Percentiles rank a stretch among this genome's conserved stretches.
Evolutionary conservation across 129 eudicot genomes (phyloP).

Genomic region (Tanacetum coccineum): DNA sequence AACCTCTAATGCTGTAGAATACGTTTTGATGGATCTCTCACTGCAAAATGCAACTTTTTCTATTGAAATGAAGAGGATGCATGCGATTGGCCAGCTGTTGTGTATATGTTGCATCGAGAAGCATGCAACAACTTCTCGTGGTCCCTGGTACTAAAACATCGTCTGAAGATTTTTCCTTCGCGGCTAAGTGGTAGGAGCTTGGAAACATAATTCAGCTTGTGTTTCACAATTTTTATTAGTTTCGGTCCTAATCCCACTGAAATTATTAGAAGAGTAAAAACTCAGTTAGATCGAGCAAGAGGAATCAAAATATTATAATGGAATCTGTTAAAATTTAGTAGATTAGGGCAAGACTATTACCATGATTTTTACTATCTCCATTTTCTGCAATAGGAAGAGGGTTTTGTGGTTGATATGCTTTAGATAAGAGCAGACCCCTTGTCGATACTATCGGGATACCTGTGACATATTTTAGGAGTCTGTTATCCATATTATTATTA

Average conservation of each 20-base stretch:
- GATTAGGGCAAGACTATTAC: not conserved
- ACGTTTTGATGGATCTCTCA: constrained; percentile 17
- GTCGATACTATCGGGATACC: constrained; percentile 24
- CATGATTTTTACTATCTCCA: constrained; percentile 16
- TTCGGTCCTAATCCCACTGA: no score
- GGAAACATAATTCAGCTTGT: constrained; percentile 28
- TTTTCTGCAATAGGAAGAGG: constrained; percentile 4
- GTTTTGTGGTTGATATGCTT: constrained; percentile 11
- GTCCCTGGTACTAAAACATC: constrained; percentile 5
- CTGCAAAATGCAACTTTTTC: constrained; percentile 25
- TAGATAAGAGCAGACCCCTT: constrained; percentile 18
- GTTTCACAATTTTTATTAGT: constrained; percentile 15
- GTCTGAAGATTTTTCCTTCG: constrained; percentile 16
- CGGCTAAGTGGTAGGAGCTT: constrained; percentile 24
- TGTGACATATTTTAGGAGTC: not conserved
- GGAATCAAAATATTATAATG: no score
- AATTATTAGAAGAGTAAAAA: no score
- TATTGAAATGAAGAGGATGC: constrained; percentile 21
- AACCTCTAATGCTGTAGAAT: constrained; percentile 23
- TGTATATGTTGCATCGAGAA: constrained; percentile 21
- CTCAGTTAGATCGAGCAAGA: no score
- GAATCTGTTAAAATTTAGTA: no score
- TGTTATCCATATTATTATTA: no score
- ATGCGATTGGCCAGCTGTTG: constrained; percentile 31
- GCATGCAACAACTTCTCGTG: constrained; percentile 27